A percentile compares a stretch with the other conserved stretches of the same genome.
phyloP scores from a whole-genome alignment of 306 rosid species.

The Astragalus membranaceus region DNA sequence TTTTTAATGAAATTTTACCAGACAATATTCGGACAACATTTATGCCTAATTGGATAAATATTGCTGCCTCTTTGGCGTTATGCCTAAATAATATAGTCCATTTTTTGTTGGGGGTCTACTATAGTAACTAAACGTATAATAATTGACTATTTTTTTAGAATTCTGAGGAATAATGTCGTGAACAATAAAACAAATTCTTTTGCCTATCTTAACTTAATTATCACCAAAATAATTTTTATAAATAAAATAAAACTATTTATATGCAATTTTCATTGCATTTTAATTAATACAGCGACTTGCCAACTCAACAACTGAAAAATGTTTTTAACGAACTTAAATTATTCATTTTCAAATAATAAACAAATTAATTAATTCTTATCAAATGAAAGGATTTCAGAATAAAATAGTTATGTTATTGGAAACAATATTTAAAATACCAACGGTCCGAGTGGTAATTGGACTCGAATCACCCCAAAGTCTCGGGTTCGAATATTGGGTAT shows the following conservation, averaged over 20 bases:
- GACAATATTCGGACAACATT: conserved; percentile 36
- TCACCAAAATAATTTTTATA: neutral
- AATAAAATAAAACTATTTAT: neutral
- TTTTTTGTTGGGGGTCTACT: neutral
- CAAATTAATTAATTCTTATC: too few relatives aligned
- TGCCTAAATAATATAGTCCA: neutral
- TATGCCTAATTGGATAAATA: conserved; percentile 14
- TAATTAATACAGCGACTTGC: neutral
- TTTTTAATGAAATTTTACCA: conserved; percentile 17
- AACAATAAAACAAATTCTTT: neutral
- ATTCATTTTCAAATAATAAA: too few relatives aligned
- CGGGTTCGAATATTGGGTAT: too few relatives aligned
- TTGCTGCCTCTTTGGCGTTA: conserved; percentile 23
- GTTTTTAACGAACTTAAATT: too few relatives aligned
- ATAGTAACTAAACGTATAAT: neutral
- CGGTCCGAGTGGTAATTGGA: too few relatives aligned
- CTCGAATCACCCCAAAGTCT: too few relatives aligned
- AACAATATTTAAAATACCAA: too few relatives aligned
- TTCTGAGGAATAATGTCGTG: neutral
- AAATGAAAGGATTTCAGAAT: too few relatives aligned
- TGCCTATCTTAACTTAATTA: neutral
- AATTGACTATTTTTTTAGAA: neutral
- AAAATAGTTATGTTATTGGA: too few relatives aligned
- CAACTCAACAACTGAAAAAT: too few relatives aligned
- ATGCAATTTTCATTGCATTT: neutral